phyloP scores from a whole-genome alignment of 2,329 filamentous ascomycete genomes.

The Penicillium sp. region DNA sequence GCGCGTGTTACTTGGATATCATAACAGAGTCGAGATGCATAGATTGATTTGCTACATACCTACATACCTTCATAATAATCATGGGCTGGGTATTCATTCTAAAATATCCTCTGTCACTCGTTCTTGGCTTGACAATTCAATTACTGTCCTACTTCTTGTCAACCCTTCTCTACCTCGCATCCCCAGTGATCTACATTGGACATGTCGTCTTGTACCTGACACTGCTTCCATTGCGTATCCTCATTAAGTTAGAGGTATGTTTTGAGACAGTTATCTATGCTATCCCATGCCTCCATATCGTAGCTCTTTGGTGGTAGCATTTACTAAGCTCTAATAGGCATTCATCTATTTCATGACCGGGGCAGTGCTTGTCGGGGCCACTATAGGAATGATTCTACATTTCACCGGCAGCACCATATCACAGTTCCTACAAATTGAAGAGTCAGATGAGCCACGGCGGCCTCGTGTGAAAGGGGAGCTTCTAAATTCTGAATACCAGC shows the following conservation, averaged over 20 bases:
- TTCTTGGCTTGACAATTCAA: constrained; percentile 12
- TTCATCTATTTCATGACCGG: constrained; percentile 37
- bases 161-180: constrained; percentile 43
- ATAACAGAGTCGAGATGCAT: constrained; percentile 4
- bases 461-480: constrained; percentile 5
- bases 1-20: constrained; percentile 7
- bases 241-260: constrained; percentile 58
- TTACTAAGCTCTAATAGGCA: constrained; percentile 10
- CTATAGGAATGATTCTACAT: constrained; percentile 61
- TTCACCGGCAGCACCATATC: constrained; percentile 57
- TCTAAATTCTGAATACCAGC: neutral
- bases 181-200: constrained; percentile 52
- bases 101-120: constrained; percentile 1
- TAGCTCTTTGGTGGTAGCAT: neutral
- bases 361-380: constrained; percentile 66
- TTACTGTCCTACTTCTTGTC: constrained; percentile 22
- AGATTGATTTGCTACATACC: neutral
- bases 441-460: constrained; percentile 13
- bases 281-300: neutral
- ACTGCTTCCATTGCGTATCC: constrained; percentile 51
- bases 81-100: constrained; percentile 1
- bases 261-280: neutral
- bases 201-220: constrained; percentile 43
- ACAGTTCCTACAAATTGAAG: constrained; percentile 42
- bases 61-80: neutral